Conservation (phyloP, 2,329 filamentous ascomycete genomes). For the Beauveria brongniartii region DNA sequence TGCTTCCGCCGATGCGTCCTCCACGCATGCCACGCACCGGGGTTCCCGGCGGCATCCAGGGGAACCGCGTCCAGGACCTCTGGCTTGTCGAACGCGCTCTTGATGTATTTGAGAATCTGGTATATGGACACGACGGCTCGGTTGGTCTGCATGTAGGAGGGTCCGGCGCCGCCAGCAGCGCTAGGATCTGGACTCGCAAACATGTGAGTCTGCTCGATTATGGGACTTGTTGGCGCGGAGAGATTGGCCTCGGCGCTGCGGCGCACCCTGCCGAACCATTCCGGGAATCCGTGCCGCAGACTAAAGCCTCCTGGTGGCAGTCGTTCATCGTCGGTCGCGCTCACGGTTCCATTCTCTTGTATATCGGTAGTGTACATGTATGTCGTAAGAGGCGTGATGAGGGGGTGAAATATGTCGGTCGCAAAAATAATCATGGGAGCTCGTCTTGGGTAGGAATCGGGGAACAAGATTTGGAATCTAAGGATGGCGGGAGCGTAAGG, state of each 20-base stretch:
- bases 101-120: conserved; percentile 71
- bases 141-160: not conserved
- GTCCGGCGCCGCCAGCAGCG: not conserved
- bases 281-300: conserved; percentile 80
- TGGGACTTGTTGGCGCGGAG: conserved; percentile 1
- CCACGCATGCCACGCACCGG: conserved; percentile 93
- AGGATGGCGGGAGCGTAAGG: conserved; percentile 83
- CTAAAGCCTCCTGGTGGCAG: conserved; percentile 86
- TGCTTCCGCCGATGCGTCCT: conserved; percentile 51
- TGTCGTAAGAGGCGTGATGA: conserved; percentile 87
- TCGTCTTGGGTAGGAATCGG: conserved; percentile 66
- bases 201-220: not conserved
- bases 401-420: conserved; percentile 90
- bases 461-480: conserved; percentile 85
- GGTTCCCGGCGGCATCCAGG: conserved; percentile 76
- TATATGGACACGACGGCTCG: conserved; percentile 39
- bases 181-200: not conserved
- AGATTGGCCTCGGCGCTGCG: conserved; percentile 24
- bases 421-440: conserved; percentile 82
- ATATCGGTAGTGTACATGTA: conserved; percentile 84
- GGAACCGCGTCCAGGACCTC: conserved; percentile 69
- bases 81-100: conserved; percentile 72
- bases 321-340: conserved; percentile 73
- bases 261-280: conserved; percentile 67
- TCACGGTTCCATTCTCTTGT: conserved; percentile 67